Conservation (phyloP, 352 stramenopile species). For the Pythium myriotylum region DNA sequence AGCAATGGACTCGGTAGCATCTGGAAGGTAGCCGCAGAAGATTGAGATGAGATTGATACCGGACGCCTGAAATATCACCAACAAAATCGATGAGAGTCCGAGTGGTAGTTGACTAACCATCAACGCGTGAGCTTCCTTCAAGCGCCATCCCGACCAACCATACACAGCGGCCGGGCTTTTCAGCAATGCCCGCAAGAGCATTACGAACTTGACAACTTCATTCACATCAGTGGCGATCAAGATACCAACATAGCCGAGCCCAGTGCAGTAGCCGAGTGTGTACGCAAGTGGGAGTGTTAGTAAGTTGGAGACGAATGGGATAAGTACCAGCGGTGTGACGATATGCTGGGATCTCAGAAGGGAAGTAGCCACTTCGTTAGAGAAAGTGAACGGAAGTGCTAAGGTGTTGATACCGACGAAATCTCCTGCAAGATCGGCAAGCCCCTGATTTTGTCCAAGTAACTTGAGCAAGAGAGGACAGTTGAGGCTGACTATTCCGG, state of each 20-base stretch:
- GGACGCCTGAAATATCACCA: conserved; percentile 48
- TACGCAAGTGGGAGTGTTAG: conserved; percentile 33
- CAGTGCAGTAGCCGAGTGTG: conserved; percentile 38
- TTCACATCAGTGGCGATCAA: conserved; percentile 31
- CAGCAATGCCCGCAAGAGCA: conserved; percentile 27
- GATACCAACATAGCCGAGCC: conserved; percentile 40
- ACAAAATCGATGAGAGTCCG: conserved; percentile 42
- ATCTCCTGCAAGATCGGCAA: conserved; percentile 27
- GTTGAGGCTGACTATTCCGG: conserved; percentile 21
- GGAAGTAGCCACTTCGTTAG: conserved; percentile 30
- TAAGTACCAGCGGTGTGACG: conserved; percentile 33
- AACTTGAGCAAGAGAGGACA: conserved; percentile 25
- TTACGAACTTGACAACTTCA: conserved; percentile 31
- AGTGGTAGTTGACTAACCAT: conserved; percentile 24
- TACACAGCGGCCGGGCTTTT: conserved; percentile 30
- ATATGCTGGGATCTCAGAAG: conserved; percentile 45
- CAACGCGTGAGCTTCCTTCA: conserved; percentile 22
- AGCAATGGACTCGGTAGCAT: conserved; percentile 48
- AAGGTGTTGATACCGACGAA: conserved; percentile 26
- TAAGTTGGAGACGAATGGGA: conserved; percentile 26
- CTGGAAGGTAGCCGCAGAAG: conserved; percentile 51
- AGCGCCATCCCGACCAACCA: conserved; percentile 36
- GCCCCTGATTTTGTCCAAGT: conserved; percentile 38
- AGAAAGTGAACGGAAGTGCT: conserved; percentile 31
- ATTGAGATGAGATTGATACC: conserved; percentile 49